Conservation (phyloP, 768 basidiomycete genomes). For the Rubroboletus satanas region DNA sequence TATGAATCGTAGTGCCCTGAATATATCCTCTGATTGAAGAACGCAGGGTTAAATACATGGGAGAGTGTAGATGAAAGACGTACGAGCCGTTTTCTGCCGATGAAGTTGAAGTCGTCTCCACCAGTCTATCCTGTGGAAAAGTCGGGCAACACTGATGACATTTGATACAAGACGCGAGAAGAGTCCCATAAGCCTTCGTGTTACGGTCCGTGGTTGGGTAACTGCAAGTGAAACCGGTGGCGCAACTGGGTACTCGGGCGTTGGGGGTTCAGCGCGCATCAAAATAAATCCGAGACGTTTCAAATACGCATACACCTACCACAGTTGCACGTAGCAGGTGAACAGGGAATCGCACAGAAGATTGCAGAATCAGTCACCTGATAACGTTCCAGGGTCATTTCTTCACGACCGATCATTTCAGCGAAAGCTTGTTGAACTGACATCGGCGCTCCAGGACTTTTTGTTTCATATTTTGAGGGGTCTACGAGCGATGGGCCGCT, state of each 20-base stretch:
- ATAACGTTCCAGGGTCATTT: constrained; percentile 79
- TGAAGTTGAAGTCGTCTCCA: constrained; percentile 57
- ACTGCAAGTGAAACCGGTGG: constrained; percentile 26
- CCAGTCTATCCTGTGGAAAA: constrained; percentile 41
- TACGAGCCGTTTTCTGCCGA: constrained; percentile 56
- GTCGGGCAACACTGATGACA: neutral
- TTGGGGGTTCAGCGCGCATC: constrained; percentile 66
- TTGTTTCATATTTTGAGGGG: constrained; percentile 28
- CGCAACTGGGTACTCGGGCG: constrained; percentile 48
- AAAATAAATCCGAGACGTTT: constrained; percentile 89
- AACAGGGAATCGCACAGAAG: neutral
- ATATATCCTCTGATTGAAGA: constrained; percentile 54
- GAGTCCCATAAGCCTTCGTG: constrained; percentile 3
- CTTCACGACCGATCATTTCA: constrained; percentile 78
- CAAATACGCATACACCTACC: constrained; percentile 87
- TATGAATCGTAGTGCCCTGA: constrained; percentile 67
- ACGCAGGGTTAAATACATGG: neutral
- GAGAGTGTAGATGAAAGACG: constrained; percentile 14
- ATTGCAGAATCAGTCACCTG: constrained; percentile 51
- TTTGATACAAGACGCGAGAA: constrained; percentile 12
- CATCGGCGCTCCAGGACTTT: constrained; percentile 69
- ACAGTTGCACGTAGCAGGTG: neutral
- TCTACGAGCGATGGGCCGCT: constrained; percentile 19
- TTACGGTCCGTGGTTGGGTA: constrained; percentile 5
- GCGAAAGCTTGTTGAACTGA: constrained; percentile 86